Evolutionary conservation across 202 grass and related monocot genomes (phyloP), one percentile per base, ranked within the genome.

Genomic region (Brachypodium distachyon): DNA sequence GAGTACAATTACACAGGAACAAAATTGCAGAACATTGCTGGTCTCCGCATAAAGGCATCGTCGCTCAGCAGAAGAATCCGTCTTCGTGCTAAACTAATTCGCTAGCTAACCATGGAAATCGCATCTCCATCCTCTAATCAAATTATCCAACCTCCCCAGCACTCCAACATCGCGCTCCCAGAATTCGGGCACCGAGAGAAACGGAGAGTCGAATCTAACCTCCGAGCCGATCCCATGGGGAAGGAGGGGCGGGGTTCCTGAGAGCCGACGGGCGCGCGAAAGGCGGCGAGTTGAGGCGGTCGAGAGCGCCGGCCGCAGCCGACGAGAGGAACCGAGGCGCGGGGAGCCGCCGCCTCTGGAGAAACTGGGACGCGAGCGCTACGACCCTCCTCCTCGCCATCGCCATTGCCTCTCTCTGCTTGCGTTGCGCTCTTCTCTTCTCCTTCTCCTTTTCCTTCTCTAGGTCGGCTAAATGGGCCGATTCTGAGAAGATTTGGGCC

Each of bases 381-480:
- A 68, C 12, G 39, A 12, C 39, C 64, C 86, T 84, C 38, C 76
- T 67, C 76, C 76, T 84, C 86, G 76, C 76, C 81, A 84, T 84
- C 62, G 70, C 49, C 57, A 67, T 61, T 69, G 10, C 28, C 28
- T 40, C 36, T 50, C 27, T 61, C 55, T 17, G 51, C 52, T 70
- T 25, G 66, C 36, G 62, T 76, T 47, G 62, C 13, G 34, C 46
- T 88, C 42, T 33, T 22, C 38, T 55, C 49, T 17, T 73, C 73
- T 49, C 67, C 67, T 32, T 51, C 51, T 31, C 34, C 59, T 42
- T 47, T 55, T 4, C 22, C 25, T 13, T 31, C 37, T 41, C 23
- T 36, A 40, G 57, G 66, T 77, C 13, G 66, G 48, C 38, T 77
- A 53, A 70, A 9, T 25, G 51, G 70, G 44, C 71, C 37, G 7